Evolutionary conservation across 2,329 filamentous ascomycete genomes (phyloP).

Genomic region (Sporothrix protearum): DNA sequence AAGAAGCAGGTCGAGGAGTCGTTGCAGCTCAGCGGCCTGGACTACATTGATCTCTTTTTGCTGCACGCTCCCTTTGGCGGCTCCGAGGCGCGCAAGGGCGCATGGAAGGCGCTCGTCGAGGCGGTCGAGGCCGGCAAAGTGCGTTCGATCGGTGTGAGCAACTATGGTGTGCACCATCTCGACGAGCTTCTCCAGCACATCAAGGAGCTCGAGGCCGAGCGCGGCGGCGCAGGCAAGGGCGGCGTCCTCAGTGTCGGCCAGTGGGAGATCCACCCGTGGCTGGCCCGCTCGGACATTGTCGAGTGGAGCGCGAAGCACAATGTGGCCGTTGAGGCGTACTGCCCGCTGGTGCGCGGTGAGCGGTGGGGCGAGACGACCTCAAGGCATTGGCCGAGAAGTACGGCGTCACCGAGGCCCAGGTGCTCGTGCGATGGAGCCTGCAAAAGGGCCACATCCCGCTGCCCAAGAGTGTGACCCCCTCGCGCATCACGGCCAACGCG

Average conservation of each 20-base stretch:
- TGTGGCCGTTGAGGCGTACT: constrained; percentile 62
- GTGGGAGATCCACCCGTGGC: constrained; percentile 88
- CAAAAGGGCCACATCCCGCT: constrained; percentile 69
- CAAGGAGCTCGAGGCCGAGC: constrained; percentile 57
- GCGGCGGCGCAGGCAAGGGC: constrained; percentile 59
- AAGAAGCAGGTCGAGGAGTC: neutral
- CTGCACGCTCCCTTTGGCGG: constrained; percentile 61
- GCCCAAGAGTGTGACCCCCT: constrained; percentile 60
- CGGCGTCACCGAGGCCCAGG: constrained; percentile 68
- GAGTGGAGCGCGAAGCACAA: constrained; percentile 67
- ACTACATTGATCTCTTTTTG: constrained; percentile 65
- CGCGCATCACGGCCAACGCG: constrained; percentile 60
- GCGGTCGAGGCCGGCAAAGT: constrained; percentile 59
- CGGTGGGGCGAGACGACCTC: constrained; percentile 67
- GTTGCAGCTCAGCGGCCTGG: constrained; percentile 47
- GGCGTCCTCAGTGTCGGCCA: constrained; percentile 80
- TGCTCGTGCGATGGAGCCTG: constrained; percentile 76
- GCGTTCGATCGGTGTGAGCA: constrained; percentile 60
- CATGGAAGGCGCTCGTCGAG: constrained; percentile 63
- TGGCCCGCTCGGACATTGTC: constrained; percentile 72
- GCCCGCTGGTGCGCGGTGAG: constrained; percentile 61
- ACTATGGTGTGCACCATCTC: constrained; percentile 62
- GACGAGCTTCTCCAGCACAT: constrained; percentile 57
- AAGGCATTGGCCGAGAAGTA: constrained; percentile 66
- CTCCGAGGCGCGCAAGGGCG: constrained; percentile 51